Base-by-base conservation (phyloP, 2,329 filamentous ascomycete genomes). In the Colletotrichum graminicola region DNA sequence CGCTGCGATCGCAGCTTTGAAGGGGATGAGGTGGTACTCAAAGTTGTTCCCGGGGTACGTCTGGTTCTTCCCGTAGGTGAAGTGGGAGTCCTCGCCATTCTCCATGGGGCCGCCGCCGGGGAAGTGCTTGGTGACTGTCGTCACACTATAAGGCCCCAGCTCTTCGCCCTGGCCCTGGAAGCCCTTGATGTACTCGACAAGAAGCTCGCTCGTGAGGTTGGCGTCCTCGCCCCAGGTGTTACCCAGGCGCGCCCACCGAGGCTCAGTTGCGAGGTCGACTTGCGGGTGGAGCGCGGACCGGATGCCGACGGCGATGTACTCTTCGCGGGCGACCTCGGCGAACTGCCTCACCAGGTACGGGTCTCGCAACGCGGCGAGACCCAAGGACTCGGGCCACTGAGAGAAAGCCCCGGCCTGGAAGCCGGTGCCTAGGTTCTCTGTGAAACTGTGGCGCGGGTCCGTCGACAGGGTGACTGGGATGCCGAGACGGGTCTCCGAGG, bases 91-190 rank as follows among this genome's bases (percentile, higher is more conserved):
- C 57, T 87, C 84, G 26, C 86, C 86, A 57, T 85, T 77, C 67
- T 85, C 77, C 74, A 84, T 80, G 0, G 86, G 82, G 0, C 86
- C 86, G 10, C 82, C 84, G 5, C 86, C 86, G 0, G 86, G 86
- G 74, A 88, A 88, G 72, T 88, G 86, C 76, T 88, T 88, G 0
- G 85, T 86, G 1, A 87, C 82, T 0, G 86, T 84, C 1, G 81
- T 82, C 4, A 87, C 82, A 2, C 83, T 85, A 36, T 81, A 72
- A 0, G 76, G 73, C 0, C 85, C 85, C n/a, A 86, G 77, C 41
- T 79, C 76, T 2, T 81, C 78, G 0, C 83, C 76, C 2, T 81
- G 78, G 0, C 83, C 84, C 34, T 85, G 84, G 59, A 87, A 83
- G 23, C 85, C 85, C 57, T 82, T 80, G 74, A 87, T 82, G 63